Conservation (phyloP, 257 asterid species). For the Plantago elongata region DNA sequence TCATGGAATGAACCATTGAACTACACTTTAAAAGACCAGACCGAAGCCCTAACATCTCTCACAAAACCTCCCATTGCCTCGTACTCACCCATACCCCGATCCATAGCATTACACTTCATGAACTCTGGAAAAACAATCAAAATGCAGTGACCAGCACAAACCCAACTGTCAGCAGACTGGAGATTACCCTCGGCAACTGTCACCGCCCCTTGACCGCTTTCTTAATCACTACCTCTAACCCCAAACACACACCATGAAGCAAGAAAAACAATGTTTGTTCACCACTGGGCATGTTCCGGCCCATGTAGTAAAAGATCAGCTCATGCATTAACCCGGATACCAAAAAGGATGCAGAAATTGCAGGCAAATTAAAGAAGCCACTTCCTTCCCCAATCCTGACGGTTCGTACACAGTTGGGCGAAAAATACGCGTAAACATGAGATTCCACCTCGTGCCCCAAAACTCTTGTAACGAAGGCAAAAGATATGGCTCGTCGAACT, state of each 20-base stretch:
- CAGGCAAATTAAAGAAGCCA: conserved; percentile 36
- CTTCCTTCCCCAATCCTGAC: conserved; percentile 18
- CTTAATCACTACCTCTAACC: conserved; percentile 28
- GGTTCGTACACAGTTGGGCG: conserved; percentile 37
- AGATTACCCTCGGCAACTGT: conserved; percentile 15
- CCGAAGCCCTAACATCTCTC: conserved; percentile 22
- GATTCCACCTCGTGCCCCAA: conserved; percentile 43
- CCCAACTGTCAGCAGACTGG: conserved; percentile 21
- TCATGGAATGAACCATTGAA: too few relatives aligned
- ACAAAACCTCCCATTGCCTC: conserved; percentile 21
- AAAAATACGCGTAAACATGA: conserved; percentile 33
- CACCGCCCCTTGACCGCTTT: conserved; percentile 20
- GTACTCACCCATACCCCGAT: conserved; percentile 19
- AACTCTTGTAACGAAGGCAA: conserved; percentile 39
- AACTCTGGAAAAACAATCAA: conserved; percentile 33
- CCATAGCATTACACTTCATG: conserved; percentile 21
- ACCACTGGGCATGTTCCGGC: conserved; percentile 32
- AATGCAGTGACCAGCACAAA: conserved; percentile 28
- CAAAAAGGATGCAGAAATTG: conserved; percentile 19
- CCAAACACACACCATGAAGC: conserved; percentile 36
- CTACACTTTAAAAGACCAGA: neutral
- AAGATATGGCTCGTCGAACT: conserved; percentile 35
- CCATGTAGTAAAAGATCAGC: conserved; percentile 33
- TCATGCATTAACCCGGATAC: conserved; percentile 41
- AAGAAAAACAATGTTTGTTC: conserved; percentile 34